Conservation (phyloP, 345 rosid species). For the Melastoma malabathricum region DNA sequence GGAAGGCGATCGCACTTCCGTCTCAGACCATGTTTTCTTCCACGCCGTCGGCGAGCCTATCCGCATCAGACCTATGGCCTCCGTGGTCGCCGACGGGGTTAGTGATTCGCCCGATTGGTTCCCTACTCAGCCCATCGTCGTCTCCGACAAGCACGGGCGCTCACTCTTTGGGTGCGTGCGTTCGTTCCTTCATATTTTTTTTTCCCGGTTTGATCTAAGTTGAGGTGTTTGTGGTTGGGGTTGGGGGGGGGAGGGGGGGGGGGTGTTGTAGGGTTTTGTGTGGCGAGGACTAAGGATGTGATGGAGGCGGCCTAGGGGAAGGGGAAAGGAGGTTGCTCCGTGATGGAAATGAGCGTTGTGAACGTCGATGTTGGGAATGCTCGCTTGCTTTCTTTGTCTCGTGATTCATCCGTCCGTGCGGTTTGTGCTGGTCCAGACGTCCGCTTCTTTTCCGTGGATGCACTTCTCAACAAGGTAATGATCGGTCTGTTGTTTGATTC, state of each 20-base stretch:
- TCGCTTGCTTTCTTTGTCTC: constrained; percentile 47
- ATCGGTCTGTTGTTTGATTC: not conserved
- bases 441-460: constrained; percentile 44
- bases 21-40: constrained; percentile 51
- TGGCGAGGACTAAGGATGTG: constrained; percentile 59
- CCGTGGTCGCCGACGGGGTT: not conserved
- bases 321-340: constrained; percentile 19
- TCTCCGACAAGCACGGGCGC: constrained; percentile 47
- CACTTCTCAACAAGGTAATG: constrained; percentile 49
- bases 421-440: constrained; percentile 36
- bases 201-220: not conserved
- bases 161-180: constrained; percentile 43
- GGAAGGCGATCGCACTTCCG: constrained; percentile 46
- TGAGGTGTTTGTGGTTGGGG: not conserved
- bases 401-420: constrained; percentile 52
- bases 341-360: constrained; percentile 46
- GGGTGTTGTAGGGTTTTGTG: constrained; percentile 53
- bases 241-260: no score
- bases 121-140: constrained; percentile 67
- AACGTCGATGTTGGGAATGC: constrained; percentile 46
- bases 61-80: constrained; percentile 15
- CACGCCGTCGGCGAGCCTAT: constrained; percentile 55
- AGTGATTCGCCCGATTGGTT: constrained; percentile 24
- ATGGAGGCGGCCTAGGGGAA: constrained; percentile 45
- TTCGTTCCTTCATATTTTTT: not conserved